Conservation (phyloP, 2,329 filamentous ascomycete genomes). For the Monosporascus sp. region DNA sequence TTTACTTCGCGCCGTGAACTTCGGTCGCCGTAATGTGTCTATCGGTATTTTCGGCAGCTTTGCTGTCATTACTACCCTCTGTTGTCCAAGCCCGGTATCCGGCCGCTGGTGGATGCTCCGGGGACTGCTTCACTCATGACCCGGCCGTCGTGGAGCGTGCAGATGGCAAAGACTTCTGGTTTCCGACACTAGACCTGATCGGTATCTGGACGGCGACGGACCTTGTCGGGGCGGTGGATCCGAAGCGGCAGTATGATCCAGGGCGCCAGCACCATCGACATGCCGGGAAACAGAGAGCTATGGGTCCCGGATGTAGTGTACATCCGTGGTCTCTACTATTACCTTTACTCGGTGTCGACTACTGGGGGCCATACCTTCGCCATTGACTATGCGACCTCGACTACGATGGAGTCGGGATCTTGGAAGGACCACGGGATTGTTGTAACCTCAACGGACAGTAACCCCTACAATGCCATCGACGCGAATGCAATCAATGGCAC, state of each 20-base stretch:
- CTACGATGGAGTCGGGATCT: constrained; percentile 12
- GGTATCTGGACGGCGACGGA: constrained; percentile 27
- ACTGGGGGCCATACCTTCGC: constrained; percentile 8
- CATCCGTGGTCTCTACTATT: constrained; percentile 12
- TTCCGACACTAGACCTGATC: constrained; percentile 32
- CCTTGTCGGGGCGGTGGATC: constrained; percentile 34
- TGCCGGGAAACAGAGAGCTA: constrained; percentile 9
- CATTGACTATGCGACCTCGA: constrained; percentile 13
- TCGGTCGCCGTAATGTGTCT: constrained; percentile 5
- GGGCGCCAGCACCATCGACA: constrained; percentile 41
- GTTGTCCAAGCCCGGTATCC: constrained; percentile 18
- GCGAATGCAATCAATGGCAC: constrained; percentile 37
- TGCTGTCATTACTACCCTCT: constrained; percentile 10
- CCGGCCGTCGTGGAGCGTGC: constrained; percentile 31
- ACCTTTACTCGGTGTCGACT: constrained; percentile 13
- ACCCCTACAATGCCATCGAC: constrained; percentile 52
- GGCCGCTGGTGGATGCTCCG: constrained; percentile 30
- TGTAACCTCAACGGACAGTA: constrained; percentile 25
- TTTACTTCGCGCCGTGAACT: background rate
- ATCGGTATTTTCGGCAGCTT: constrained; percentile 4
- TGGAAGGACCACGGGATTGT: constrained; percentile 14
- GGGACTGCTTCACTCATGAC: constrained; percentile 33
- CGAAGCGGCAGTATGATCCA: constrained; percentile 44
- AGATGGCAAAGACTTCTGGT: constrained; percentile 35
- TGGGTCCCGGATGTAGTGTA: constrained; percentile 14